These are phyloP conservation scores for Gomphus bonarii DNA, from an alignment of 1,284 basidiomycete genomes.

Conservation along the genomic window DNA sequence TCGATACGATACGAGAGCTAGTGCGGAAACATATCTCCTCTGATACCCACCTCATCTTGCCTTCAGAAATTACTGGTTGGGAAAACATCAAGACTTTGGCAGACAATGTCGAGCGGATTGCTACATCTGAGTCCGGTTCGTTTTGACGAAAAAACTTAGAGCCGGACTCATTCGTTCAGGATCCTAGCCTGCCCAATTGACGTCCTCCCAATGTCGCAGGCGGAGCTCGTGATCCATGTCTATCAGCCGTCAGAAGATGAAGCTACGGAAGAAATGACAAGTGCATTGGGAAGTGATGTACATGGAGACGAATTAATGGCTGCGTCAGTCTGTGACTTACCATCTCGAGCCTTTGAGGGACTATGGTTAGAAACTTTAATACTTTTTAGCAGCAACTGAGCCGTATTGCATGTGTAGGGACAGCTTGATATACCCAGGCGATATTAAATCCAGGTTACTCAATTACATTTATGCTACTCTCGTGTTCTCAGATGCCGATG, in stretches of 20 bases:
- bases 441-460: constrained; percentile 82
- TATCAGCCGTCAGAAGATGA: constrained; percentile 72
- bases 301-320: constrained; percentile 68
- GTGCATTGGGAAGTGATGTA: constrained; percentile 48
- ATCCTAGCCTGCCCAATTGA: constrained; percentile 35
- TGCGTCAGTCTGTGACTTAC: constrained; percentile 79
- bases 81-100: constrained; percentile 59
- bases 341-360: constrained; percentile 75
- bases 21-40: constrained; percentile 53
- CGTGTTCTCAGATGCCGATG: constrained; percentile 77
- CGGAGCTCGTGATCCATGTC: constrained; percentile 68
- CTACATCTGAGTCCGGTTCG: constrained; percentile 54
- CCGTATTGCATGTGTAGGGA: constrained; percentile 27
- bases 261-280: constrained; percentile 70
- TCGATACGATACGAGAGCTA: constrained; percentile 57
- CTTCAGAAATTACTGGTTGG: constrained; percentile 66
- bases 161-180: constrained; percentile 24
- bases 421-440: constrained; percentile 81
- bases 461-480: constrained; percentile 94
- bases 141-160: constrained; percentile 8
- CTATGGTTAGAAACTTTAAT: constrained; percentile 46
- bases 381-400: neutral
- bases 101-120: constrained; percentile 68
- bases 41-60: constrained; percentile 51
- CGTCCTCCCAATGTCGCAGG: constrained; percentile 39